A percentile compares a stretch with the other conserved stretches of the same genome.
Evolutionary conservation across 164 flowering plant species (phyloP).

Genomic region (Cinnamomum micranthum): DNA sequence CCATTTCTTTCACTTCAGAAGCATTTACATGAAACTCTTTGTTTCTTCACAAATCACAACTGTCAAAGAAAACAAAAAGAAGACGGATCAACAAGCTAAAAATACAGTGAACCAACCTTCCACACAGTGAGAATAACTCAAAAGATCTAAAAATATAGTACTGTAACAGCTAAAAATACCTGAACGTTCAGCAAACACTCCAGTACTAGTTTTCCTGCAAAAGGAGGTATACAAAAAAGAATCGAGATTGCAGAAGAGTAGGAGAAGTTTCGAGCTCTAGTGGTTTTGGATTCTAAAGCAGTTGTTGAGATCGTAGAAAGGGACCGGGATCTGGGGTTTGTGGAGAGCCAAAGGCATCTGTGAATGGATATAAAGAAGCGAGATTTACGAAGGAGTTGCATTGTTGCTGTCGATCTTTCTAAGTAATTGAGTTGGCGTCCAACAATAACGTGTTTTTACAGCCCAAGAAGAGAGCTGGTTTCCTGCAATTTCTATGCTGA

Average conservation of each 20-base stretch:
- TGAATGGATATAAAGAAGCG: conserved; percentile 9
- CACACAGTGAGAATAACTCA: background rate
- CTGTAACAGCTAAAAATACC: background rate
- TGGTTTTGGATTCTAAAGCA: background rate
- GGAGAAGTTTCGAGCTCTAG: background rate
- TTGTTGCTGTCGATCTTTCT: conserved; percentile 21
- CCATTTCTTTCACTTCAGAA: conserved; percentile 23
- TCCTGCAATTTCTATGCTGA: conserved; percentile 31
- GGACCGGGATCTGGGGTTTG: background rate
- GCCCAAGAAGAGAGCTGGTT: conserved; percentile 5
- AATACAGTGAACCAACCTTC: background rate
- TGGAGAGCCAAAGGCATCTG: background rate
- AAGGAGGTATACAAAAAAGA: too few species aligned
- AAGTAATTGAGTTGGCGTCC: too few species aligned
- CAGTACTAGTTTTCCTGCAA: background rate
- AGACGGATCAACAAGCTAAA: background rate
- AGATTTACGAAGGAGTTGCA: conserved; percentile 20
- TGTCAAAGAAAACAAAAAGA: too few species aligned
- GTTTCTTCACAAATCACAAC: background rate
- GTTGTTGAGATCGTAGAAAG: background rate
- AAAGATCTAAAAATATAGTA: background rate
- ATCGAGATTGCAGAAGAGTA: too few species aligned
- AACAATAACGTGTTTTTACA: conserved; percentile 5
- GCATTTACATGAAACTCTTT: background rate
- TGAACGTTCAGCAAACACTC: background rate